These are phyloP conservation scores for Teratosphaeria epicoccoides DNA, from an alignment of 2,329 filamentous ascomycete species.

Conservation along the genomic window DNA sequence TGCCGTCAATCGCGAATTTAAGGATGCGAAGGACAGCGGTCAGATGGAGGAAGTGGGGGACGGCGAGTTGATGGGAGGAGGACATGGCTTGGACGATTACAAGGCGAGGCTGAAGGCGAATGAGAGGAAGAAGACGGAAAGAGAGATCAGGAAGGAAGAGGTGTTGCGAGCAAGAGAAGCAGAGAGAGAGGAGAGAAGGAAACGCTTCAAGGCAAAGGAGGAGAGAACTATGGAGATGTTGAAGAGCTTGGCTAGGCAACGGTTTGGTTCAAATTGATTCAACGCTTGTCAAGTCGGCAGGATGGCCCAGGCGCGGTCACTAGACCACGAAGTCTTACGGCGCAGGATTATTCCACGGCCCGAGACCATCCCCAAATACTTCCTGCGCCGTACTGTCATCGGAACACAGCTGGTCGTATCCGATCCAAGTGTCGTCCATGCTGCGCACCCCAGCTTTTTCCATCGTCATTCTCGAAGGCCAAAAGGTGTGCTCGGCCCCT, in stretches of 20 bases:
- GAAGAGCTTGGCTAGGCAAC: constrained; percentile 63
- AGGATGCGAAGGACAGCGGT: constrained; percentile 51
- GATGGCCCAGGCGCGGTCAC: too few species aligned
- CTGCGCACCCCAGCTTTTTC: background rate
- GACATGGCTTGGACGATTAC: constrained; percentile 52
- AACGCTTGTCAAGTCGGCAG: too few species aligned
- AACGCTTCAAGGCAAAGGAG: constrained; percentile 63
- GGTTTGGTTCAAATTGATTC: constrained; percentile 48
- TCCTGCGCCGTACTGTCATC: background rate
- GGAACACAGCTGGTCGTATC: background rate
- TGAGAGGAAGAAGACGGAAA: constrained; percentile 71
- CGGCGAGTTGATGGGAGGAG: constrained; percentile 61
- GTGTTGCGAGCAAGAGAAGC: constrained; percentile 60
- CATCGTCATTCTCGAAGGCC: background rate
- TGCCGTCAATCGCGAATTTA: constrained; percentile 62
- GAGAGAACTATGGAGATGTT: constrained; percentile 75
- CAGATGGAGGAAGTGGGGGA: constrained; percentile 53
- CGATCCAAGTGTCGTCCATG: background rate
- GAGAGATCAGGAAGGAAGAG: constrained; percentile 75
- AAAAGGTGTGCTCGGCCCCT: background rate
- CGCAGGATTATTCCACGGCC: background rate
- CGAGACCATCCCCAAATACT: background rate
- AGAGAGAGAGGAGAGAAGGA: constrained; percentile 68
- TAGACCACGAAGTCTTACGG: background rate
- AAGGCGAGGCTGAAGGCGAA: constrained; percentile 58